These are phyloP conservation scores for Leucosporidium scottii DNA, from an alignment of 768 basidiomycete species.

Conservation along the genomic window DNA sequence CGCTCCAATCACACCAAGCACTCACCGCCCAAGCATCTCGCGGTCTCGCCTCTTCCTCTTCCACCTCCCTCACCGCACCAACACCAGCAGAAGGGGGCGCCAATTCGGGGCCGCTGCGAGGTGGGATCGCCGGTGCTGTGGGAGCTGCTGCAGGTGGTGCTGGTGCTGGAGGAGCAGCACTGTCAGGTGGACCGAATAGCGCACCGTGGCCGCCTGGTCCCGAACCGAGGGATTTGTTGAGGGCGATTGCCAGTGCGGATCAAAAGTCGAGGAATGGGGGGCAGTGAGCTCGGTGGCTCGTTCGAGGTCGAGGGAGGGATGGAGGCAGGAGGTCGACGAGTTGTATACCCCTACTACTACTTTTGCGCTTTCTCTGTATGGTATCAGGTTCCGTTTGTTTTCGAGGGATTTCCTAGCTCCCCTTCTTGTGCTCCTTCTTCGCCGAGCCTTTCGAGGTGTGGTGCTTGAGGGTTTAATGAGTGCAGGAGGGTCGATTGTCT, in stretches of 20 bases:
- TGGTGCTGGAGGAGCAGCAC: neutral
- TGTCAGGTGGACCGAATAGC: neutral
- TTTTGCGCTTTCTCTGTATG: neutral
- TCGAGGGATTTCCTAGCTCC: neutral
- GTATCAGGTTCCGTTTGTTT: neutral
- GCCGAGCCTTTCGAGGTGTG: neutral
- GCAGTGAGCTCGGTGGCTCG: neutral
- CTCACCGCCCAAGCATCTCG: neutral
- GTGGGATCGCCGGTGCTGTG: neutral
- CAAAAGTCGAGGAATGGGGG: constrained; percentile 1
- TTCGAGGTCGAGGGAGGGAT: too few relatives aligned
- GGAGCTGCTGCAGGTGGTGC: neutral
- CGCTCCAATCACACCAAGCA: neutral
- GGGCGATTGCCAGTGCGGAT: constrained; percentile 3
- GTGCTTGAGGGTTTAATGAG: too few relatives aligned
- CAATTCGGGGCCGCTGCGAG: neutral
- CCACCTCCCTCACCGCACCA: neutral
- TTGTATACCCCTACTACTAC: neutral
- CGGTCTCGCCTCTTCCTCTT: neutral
- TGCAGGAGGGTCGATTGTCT: too few relatives aligned
- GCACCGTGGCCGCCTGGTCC: neutral
- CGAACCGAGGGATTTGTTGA: constrained; percentile 1
- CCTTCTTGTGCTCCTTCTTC: neutral
- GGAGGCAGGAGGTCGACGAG: neutral
- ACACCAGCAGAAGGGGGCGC: neutral